These are phyloP conservation scores for Sporopachydermia cereana DNA, from an alignment of 1,139 yeast species.

Conservation along the genomic window DNA sequence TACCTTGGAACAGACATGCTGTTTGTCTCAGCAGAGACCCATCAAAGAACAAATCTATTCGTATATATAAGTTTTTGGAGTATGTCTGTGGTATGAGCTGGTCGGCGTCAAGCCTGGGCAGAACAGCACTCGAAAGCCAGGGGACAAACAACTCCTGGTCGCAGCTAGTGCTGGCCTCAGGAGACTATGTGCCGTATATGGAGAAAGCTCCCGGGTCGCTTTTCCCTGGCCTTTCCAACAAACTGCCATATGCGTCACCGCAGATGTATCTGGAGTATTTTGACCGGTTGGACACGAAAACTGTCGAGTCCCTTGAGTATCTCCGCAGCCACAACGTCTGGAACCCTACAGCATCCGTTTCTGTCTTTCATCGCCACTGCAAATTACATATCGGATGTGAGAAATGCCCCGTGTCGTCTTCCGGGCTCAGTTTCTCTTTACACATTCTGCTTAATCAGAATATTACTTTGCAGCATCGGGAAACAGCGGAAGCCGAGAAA, in stretches of 20 bases:
- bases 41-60: neutral
- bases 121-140: neutral
- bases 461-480: neutral
- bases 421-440: neutral
- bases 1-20: neutral
- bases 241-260: neutral
- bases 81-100: neutral
- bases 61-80: neutral
- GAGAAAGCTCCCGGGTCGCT: neutral
- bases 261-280: conserved; percentile 1
- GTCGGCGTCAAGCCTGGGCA: neutral
- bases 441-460: neutral
- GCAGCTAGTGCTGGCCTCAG: neutral
- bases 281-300: neutral
- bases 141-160: neutral
- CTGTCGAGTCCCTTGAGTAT: conserved; percentile 2
- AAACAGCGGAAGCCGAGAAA: neutral
- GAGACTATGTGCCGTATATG: neutral
- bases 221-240: neutral
- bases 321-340: neutral
- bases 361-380: conserved; percentile 1
- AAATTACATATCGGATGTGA: neutral
- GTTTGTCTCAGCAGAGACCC: neutral
- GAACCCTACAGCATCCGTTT: conserved; percentile 6
- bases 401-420: neutral